phyloP scores from a whole-genome alignment of 345 rosid genomes.

The Corchorus olitorius region DNA sequence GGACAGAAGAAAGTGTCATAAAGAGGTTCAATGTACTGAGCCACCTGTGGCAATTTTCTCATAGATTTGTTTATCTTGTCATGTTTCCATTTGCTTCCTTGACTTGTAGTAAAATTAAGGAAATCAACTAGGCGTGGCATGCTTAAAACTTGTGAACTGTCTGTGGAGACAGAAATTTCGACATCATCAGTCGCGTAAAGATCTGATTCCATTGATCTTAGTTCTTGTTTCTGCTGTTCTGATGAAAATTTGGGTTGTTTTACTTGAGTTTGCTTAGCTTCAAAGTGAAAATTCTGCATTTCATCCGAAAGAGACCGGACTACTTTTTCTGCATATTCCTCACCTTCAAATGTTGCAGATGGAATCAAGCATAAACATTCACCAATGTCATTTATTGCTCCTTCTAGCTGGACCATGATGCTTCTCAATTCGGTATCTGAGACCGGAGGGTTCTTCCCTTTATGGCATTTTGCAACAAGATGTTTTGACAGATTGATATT shows the following conservation, averaged over 20 bases:
- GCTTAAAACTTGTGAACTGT: conserved; percentile 28
- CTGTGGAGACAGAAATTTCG: conserved; percentile 46
- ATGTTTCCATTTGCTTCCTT: conserved; percentile 39
- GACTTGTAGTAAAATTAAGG: conserved; percentile 27
- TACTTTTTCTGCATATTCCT: conserved; percentile 58
- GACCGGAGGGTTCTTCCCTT: conserved; percentile 23
- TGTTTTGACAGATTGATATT: conserved; percentile 48
- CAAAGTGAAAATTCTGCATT: conserved; percentile 54
- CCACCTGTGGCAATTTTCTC: conserved; percentile 42
- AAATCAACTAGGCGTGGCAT: conserved; percentile 34
- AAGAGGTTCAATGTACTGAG: conserved; percentile 67
- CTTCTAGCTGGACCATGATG: conserved; percentile 47
- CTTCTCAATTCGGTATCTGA: conserved; percentile 44
- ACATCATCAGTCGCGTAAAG: conserved; percentile 50
- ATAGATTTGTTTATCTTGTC: conserved; percentile 37
- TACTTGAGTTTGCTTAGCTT: conserved; percentile 32
- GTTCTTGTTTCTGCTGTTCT: conserved; percentile 21
- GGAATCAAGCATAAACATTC: conserved; percentile 69
- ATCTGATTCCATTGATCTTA: conserved; percentile 51
- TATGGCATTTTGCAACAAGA: conserved; percentile 38
- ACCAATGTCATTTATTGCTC: conserved; percentile 53
- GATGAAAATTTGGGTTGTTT: conserved; percentile 15
- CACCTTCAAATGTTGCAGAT: conserved; percentile 45
- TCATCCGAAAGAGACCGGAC: conserved; percentile 64
- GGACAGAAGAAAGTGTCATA: conserved; percentile 86